Base-by-base conservation (phyloP, 2,329 filamentous ascomycete species). In the Sporothrix brunneoviolacea region DNA sequence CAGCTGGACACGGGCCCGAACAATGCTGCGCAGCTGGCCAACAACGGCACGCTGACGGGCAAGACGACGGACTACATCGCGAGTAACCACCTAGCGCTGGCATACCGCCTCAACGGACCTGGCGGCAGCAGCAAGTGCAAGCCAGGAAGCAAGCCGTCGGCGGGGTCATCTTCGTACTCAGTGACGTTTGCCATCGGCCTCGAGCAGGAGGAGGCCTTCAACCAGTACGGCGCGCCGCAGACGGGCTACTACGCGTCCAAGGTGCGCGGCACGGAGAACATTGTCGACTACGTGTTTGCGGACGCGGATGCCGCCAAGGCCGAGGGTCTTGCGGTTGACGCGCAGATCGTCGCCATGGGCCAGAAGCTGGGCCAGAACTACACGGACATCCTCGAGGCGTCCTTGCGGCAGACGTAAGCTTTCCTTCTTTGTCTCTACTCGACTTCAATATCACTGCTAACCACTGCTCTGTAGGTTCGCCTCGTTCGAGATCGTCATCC, bases 121-220 rank as follows among this genome's bases (percentile, higher is more conserved):
- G n/a, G n/a, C 1, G 30, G 19, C 28, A 32, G 42, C 13, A 15
- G 16, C 16, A 44, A 19, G 3, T 24, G 18, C 18, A 33, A 22
- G 4, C 28, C 42, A 12, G 21, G 39, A n/a, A n/a, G n/a, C n/a
- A n/a, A n/a, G n/a, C n/a, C n/a, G n/a, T n/a, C n/a, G n/a, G n/a
- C n/a, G n/a, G n/a, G n/a, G n/a, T n/a, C n/a, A n/a, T n/a, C n/a
- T n/a, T n/a, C 22, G 3, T 19, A 32, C n/a, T 24, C 40, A 4
- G 35, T 51, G 7, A 51, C 40, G 4, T 51, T 51, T 40, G 48
- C 32, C 27, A 4, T 52, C 13, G 43, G 50, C 16, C 22, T 52
- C 16, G 36, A 48, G 21, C 43, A 52, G 22, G 43, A 52, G 9
- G 10, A 48, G 10, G 50, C 50, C 0, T 47, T 52, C 24, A 47